Evolutionary conservation across 768 basidiomycete genomes (phyloP), one percentile per base, ranked within the genome.

Genomic region (Lactarius tabidus): DNA sequence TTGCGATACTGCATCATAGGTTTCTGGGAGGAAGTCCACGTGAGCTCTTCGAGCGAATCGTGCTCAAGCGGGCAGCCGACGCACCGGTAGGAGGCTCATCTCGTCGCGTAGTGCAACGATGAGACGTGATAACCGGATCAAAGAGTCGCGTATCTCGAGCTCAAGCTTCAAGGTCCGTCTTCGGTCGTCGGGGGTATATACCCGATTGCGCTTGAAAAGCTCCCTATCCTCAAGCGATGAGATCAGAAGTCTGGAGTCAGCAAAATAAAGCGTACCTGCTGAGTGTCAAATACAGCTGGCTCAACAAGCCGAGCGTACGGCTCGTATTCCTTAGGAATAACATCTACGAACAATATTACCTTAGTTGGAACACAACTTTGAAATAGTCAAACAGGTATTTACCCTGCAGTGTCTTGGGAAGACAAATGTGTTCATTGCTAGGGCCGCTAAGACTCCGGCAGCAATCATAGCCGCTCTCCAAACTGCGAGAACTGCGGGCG

Each of bases 391-490:
- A 18, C 6, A 41, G 39, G 3, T 64, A 75, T 35, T 23, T 69
- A 81, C 81, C 58, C 81, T 74, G 70, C 79, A 79, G 67, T 82
- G 80, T 51, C 79, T 76, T 52, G 81, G 82, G 65, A 80, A 83
- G 8, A 83, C 61, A 6, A 82, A 53, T 35, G 76, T 77, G 67
- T 81, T 83, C 73, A 79, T 74, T 31, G 76, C 45, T 10, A 83
- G 69, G 5, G 81, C 82, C 17, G 76, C 76, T 29, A 82, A 66
- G 59, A 83, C 81, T 14, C 82, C 82, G 23, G 75, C 73, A 57
- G 74, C 73, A 33, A 83, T 83, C 74, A 80, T 77, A 3, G 71
- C 67, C 18, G 76, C 78, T 55, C 81, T 75, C 52, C 77, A 72
- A 14, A 75, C 67, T 17, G 80, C 77, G 10, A 82, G 71, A 51